Conservation (phyloP, 805 yeast species). For the Metschnikowia reukaufii region DNA sequence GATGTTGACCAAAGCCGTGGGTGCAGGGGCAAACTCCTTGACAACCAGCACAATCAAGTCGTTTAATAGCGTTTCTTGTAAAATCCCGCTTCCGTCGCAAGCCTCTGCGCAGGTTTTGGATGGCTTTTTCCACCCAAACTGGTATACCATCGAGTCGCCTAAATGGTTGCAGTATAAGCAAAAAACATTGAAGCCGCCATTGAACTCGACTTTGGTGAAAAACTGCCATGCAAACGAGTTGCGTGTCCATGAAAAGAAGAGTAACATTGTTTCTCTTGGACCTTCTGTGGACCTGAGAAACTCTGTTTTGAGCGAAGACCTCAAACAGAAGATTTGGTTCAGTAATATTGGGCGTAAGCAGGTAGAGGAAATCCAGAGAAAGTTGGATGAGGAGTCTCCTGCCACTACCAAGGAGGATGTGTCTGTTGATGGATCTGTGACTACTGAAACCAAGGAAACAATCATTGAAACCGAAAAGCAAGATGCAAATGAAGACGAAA, state of each 20-base stretch:
- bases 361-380: constrained; percentile 17
- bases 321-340: constrained; percentile 39
- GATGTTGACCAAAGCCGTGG: constrained; percentile 59
- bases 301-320: constrained; percentile 31
- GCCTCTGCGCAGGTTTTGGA: constrained; percentile 38
- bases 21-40: constrained; percentile 20
- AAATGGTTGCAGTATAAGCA: constrained; percentile 40
- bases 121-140: constrained; percentile 44
- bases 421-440: no score
- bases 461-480: neutral
- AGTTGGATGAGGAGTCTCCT: neutral
- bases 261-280: constrained; percentile 37
- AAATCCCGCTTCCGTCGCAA: constrained; percentile 35
- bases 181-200: constrained; percentile 24
- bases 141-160: constrained; percentile 46
- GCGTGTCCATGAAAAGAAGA: constrained; percentile 20
- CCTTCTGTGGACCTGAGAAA: constrained; percentile 37
- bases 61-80: constrained; percentile 30
- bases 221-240: constrained; percentile 23
- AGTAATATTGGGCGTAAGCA: constrained; percentile 38
- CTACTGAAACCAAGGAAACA: neutral
- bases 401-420: no score
- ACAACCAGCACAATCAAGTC: constrained; percentile 29
- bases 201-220: constrained; percentile 29
- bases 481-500: neutral